Conservation (phyloP, 225 moss, liverwort and hornwort genomes). For the Asterella californica region DNA sequence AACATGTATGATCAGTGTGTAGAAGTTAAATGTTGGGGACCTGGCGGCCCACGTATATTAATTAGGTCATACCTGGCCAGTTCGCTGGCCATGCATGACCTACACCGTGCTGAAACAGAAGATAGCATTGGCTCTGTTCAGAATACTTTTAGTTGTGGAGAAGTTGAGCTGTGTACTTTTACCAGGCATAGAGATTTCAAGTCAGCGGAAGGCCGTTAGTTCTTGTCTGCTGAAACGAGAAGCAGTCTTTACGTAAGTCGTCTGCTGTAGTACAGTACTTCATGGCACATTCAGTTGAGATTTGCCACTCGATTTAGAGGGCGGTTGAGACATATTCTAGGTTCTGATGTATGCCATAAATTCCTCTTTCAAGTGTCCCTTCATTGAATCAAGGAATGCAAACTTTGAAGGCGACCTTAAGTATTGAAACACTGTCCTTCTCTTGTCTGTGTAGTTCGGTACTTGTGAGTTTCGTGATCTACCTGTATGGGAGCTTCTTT, state of each 20-base stretch:
- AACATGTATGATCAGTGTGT: neutral
- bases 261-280: neutral
- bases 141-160: neutral
- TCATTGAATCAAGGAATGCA: no score
- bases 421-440: no score
- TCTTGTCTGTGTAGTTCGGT: no score
- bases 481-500: no score
- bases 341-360: neutral
- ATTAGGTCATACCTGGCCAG: slow-evolving; percentile 9
- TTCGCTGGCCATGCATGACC: neutral
- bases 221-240: neutral
- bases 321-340: neutral
- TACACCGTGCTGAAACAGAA: neutral
- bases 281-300: neutral
- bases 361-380: neutral
- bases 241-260: neutral
- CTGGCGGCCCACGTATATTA: neutral
- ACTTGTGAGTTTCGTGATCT: no score
- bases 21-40: neutral
- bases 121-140: slow-evolving; percentile 9
- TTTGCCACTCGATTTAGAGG: neutral
- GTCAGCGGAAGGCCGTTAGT: neutral
- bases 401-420: no score
- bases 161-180: neutral
- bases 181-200: neutral